Evolutionary conservation across 768 basidiomycete species (phyloP).

Genomic region (Pleurotus tuoliensis): DNA sequence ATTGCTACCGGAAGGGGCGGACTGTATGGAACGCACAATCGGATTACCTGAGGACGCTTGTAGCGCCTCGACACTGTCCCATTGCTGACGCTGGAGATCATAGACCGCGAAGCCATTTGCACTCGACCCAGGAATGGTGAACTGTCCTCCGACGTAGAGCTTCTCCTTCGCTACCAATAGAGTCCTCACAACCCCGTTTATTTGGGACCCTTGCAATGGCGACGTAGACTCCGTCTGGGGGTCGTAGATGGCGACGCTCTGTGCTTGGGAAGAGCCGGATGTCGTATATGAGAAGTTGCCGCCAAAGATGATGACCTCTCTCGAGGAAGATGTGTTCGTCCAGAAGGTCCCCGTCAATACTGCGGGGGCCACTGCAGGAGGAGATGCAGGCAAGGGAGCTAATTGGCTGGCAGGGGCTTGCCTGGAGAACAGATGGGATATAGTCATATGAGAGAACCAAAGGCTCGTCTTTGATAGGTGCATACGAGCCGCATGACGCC

Average conservation of each 20-base stretch:
- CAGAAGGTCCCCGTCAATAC: slow-evolving; percentile 87
- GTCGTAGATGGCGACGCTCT: slow-evolving; percentile 73
- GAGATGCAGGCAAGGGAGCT: slow-evolving; percentile 49
- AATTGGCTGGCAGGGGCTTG: slow-evolving; percentile 43
- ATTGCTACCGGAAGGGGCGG: slow-evolving; percentile 54
- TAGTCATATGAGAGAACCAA: slow-evolving; percentile 48
- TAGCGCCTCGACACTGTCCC: slow-evolving; percentile 64
- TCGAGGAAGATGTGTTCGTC: slow-evolving; percentile 69
- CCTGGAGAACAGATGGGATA: slow-evolving; percentile 44
- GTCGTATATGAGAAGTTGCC: slow-evolving; percentile 79
- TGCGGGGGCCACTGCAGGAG: slow-evolving; percentile 67
- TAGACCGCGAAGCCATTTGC: slow-evolving; percentile 78
- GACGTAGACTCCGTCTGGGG: slow-evolving; percentile 40
- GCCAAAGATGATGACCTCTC: slow-evolving; percentile 73
- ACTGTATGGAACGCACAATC: slow-evolving; percentile 68
- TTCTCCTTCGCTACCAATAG: slow-evolving; percentile 66
- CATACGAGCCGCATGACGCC: slow-evolving; percentile 1
- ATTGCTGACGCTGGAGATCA: slow-evolving; percentile 60
- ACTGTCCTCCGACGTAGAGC: slow-evolving; percentile 85
- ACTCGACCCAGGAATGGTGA: slow-evolving; percentile 52
- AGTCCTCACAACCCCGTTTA: slow-evolving; percentile 75
- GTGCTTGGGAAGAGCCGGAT: slow-evolving; percentile 33
- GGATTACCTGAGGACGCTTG: slow-evolving; percentile 52
- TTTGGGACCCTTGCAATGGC: slow-evolving; percentile 54
- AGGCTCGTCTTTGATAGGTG: slow-evolving; percentile 27